Evolutionary conservation across 495 filamentous ascomycete species (phyloP).

Genomic region (Podospora pseudopauciseta): DNA sequence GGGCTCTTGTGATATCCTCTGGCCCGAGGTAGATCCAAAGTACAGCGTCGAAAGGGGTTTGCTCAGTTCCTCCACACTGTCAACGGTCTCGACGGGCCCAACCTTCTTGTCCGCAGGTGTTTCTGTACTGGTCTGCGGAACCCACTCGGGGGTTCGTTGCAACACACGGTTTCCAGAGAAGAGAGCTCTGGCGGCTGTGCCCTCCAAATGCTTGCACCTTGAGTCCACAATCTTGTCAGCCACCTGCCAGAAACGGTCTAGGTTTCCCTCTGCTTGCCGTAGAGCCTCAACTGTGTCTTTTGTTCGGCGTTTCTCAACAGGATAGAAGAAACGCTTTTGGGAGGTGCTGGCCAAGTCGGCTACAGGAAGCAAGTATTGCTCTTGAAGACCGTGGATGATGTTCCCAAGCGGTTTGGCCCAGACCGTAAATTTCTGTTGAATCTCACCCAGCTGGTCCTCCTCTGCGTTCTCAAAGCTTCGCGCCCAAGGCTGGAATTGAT

Average conservation of each 20-base stretch:
- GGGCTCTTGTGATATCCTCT: neutral
- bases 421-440: slow-evolving; percentile 23
- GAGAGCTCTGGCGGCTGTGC: slow-evolving; percentile 22
- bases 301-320: slow-evolving; percentile 46
- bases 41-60: slow-evolving; percentile 21
- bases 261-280: slow-evolving; percentile 40
- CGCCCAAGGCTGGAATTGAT: slow-evolving; percentile 50
- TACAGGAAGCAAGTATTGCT: neutral
- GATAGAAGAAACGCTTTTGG: slow-evolving; percentile 45
- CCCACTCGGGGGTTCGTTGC: slow-evolving; percentile 50
- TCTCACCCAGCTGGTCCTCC: slow-evolving; percentile 20
- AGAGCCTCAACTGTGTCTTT: slow-evolving; percentile 38
- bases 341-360: slow-evolving; percentile 13
- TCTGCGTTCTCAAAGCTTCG: slow-evolving; percentile 30
- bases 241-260: slow-evolving; percentile 50
- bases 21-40: neutral
- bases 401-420: slow-evolving; percentile 13
- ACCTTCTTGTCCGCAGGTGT: no score
- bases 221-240: slow-evolving; percentile 13
- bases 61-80: slow-evolving; percentile 12
- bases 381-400: slow-evolving; percentile 19
- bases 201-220: slow-evolving; percentile 9
- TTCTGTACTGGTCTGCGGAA: neutral
- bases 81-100: no score
- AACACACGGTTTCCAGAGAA: slow-evolving; percentile 37